These are phyloP conservation scores for Lentinula novae-zelandiae DNA, from an alignment of 1,284 basidiomycete genomes.

Conservation along the genomic window DNA sequence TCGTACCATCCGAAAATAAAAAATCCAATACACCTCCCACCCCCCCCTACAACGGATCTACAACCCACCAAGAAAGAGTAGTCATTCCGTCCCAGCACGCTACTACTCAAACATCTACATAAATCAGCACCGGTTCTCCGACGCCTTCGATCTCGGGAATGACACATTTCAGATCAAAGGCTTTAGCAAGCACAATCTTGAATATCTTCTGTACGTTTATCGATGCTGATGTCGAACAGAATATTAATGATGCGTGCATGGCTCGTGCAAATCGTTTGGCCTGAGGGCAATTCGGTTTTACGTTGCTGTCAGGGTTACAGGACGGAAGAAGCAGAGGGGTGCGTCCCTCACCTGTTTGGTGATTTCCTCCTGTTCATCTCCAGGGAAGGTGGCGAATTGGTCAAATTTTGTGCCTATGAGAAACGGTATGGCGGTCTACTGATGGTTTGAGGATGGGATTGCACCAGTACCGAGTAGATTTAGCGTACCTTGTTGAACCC, in stretches of 20 bases:
- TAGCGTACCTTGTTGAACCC: slow-evolving; percentile 90
- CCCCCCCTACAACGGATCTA: background rate
- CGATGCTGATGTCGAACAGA: slow-evolving; percentile 95
- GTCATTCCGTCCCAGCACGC: slow-evolving; percentile 4
- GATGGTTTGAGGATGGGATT: background rate
- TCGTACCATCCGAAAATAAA: background rate
- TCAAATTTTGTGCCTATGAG: slow-evolving; percentile 98
- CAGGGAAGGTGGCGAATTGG: slow-evolving; percentile 90
- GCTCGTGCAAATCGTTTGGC: slow-evolving; percentile 96
- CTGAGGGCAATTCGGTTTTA: slow-evolving; percentile 31
- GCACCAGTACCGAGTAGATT: slow-evolving; percentile 19
- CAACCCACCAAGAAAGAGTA: background rate
- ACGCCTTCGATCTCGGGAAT: slow-evolving; percentile 96
- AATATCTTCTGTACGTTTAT: slow-evolving; percentile 99
- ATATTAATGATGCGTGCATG: slow-evolving; percentile 98
- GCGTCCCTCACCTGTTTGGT: slow-evolving; percentile 77
- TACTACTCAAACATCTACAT: slow-evolving; percentile 72
- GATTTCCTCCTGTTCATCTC: slow-evolving; percentile 98
- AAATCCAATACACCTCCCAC: background rate
- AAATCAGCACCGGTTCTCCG: slow-evolving; percentile 89
- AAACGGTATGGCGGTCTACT: slow-evolving; percentile 91
- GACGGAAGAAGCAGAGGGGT: background rate
- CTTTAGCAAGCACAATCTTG: slow-evolving; percentile 92
- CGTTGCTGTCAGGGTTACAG: slow-evolving; percentile 11
- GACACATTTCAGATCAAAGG: slow-evolving; percentile 90